Evolutionary conservation across 2,329 filamentous ascomycete genomes (phyloP), one percentile per base, ranked within the genome.

Genomic region (Neobulgaria alba): DNA sequence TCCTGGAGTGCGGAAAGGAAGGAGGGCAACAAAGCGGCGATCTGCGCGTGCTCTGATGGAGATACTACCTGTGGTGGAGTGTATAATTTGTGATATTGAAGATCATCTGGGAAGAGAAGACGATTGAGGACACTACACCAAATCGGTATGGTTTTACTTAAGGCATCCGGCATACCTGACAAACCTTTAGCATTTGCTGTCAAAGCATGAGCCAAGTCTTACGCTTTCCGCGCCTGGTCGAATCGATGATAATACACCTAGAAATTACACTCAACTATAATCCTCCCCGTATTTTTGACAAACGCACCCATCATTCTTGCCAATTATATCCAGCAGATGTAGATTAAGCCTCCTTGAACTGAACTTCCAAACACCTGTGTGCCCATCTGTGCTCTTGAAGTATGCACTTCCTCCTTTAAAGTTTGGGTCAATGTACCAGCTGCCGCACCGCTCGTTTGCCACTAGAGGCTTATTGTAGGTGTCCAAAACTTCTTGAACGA

Each of bases 331-430:
- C 36, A 95, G 61, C 12, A 96, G 59, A 49, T 94, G 85, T 54
- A 95, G 59, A 59, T 98, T 98, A 56, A 96, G 64, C 49, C 92
- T 72, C 48, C 92, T 69, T 16, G 82, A 74, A 63, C 85, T 95
- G 58, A 96, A 95, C 46, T 80, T 76, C 92, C 92, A 98, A 57
- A 93, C 80, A 7, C 85, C 81, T 38, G 80, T 79, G 61, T 98
- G 92, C 1, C 92, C 92, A 64, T 98, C 92, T 2, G 92, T 98
- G 63, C 86, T 94, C 70, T 98, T 98, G 66, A 96, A 98, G 64
- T 96, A 98, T 21, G 83, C 85, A 50, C 84, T 88, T 21, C 76
- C 84, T 1, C 59, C 64, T 62, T 90, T 92, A 18, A 57, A 56
- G 5, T 61, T 61, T 0, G 81, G 81, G 23, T 69, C 64, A 18